Evolutionary conservation across 2,329 filamentous ascomycete species (phyloP).

Genomic region (Cladosporium sp.): DNA sequence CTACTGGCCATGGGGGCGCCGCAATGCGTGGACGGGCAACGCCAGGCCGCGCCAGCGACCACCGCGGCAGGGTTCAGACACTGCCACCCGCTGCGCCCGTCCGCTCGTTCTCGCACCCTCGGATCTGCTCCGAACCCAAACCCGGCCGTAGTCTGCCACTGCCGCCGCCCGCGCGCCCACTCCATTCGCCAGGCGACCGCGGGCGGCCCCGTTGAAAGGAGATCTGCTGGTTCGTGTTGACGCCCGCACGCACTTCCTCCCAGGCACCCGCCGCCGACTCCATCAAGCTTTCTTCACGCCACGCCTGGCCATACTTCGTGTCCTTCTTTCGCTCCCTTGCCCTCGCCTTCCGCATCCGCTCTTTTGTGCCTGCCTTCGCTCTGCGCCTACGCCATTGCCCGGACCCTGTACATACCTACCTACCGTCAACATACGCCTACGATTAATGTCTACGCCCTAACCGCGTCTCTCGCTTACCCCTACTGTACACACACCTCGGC

Average conservation of each 20-base stretch:
- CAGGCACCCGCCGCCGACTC: too few species aligned
- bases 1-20: background rate
- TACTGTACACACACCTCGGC: background rate
- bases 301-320: background rate
- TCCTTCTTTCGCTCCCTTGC: background rate
- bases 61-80: background rate
- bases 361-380: background rate
- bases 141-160: background rate
- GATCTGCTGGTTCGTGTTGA: too few species aligned
- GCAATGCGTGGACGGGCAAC: background rate
- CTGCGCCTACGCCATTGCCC: background rate
- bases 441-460: conserved; percentile 2
- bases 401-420: background rate
- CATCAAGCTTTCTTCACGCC: background rate
- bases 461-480: background rate
- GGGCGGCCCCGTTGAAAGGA: too few species aligned
- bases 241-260: too few species aligned
- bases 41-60: background rate
- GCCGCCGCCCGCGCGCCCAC: background rate
- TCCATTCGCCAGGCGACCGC: background rate
- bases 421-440: background rate
- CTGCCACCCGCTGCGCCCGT: background rate
- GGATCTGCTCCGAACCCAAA: background rate
- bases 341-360: background rate
- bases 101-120: background rate